Base-by-base conservation (phyloP, 2,329 filamentous ascomycete species). In the Epichloe uncinata region DNA sequence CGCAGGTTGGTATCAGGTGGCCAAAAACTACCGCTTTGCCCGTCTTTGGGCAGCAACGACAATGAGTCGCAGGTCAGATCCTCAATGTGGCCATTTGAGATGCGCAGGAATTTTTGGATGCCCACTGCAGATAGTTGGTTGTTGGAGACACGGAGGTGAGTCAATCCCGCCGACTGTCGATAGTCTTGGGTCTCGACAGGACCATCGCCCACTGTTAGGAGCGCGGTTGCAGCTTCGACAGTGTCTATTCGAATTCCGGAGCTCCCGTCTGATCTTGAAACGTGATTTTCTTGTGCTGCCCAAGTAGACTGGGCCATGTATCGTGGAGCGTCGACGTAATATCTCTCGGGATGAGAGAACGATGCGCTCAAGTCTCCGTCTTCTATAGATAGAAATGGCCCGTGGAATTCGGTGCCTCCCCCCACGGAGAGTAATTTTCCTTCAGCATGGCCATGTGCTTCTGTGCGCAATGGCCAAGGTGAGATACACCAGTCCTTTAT, bases 61-160 rank as follows among this genome's bases (percentile, higher is more conserved):
- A 69, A 67, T 2, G 63, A 65, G 15, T 76, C 73, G 51, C 75
- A 76, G 42, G 78, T 71, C 7, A 82, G 64, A 43, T 73, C 65
- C 55, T 81, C 69, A 0, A 83, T 57, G 7, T 72, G 69, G 7
- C 73, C 76, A 7, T 62, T 63, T 7, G 66, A 69, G 2, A 55
- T 56, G 15, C 64, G 62, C 1, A 82, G 57, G 3, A 81, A 53
- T 15, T 58, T 63, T 41, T 67, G 62, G 2, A 79, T 48, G 0
- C 70, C 73, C 1, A 61, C 50, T 0, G 66, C 60, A 0, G 75
- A 73, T 38, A 82, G 58, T 1, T 58, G 57, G 50, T 77, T 81
- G 35, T 65, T 63, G 30, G 74, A 75, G 11, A 83, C 53, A 45
- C 72, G 69, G 15, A 83, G 60, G 54, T 82, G 78, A 0, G 78